Evolutionary conservation across 768 basidiomycete species (phyloP), one percentile per base, ranked within the genome.

Genomic region (Boletus sensibilis): DNA sequence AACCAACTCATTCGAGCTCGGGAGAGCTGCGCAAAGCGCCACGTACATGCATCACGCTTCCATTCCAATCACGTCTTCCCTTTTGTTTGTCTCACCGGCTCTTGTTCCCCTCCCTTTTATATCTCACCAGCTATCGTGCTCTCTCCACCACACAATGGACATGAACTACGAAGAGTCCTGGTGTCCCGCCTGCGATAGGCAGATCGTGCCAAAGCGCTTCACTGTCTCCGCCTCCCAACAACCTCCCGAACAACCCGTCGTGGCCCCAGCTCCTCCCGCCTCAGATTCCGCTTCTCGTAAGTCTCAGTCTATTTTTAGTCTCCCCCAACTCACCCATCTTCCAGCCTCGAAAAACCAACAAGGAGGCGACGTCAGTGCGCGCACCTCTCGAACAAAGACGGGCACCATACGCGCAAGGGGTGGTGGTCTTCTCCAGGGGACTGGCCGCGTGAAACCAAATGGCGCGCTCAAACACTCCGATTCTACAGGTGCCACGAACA

Each of bases 101-200:
- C 40, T 61, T 58, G 53, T 52, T 35, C 38, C 37, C 51, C 45
- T 12, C 43, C 48, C 38, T 7, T 35, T 57, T 63, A 57, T 67
- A 55, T 54, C n/a, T 14, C 25, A 18, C 23, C 57, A 40, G 11
- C 62, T 38, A 14, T 50, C 56, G 50, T 56, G 31, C 56, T 60
- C 55, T 43, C 55, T 59, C 56, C 59, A 55, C 61, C 53, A 46
- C 35, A 27, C 60, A 48, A 74, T 72, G 64, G 74, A 67, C 57
- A 63, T 69, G 60, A 67, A 74, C 66, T 78, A 85, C 75, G 89
- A 90, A 74, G 79, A 85, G 59, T 76, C 84, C 53, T 93, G 87
- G 87, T 92, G 90, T 80, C 87, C 88, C 48, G 83, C 82, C 66
- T 93, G 91, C 77, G 82, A 85, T 64, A 77, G 82, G 62, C 86